These are phyloP conservation scores for Rhizophagus sp. DNA, from an alignment of 192 early-diverging fungal genomes.

Conservation along the genomic window DNA sequence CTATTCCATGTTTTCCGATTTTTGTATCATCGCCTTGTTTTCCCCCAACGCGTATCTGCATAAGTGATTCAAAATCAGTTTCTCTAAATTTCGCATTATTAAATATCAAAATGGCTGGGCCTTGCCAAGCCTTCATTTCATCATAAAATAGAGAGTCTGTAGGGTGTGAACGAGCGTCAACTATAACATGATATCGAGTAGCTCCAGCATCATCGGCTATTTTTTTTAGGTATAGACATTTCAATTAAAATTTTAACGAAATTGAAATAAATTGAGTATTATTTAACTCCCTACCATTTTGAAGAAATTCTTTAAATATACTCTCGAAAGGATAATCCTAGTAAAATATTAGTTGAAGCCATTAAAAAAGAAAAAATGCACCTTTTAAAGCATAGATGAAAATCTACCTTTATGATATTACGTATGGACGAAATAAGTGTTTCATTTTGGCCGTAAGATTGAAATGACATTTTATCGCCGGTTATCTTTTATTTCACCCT, in stretches of 20 bases:
- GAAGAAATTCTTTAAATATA: conserved; percentile 33
- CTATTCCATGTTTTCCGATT: conserved; percentile 9
- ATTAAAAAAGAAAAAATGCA: too few species aligned
- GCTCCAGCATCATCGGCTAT: conserved; percentile 31
- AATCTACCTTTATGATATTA: conserved; percentile 7
- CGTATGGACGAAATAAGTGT: conserved; percentile 13
- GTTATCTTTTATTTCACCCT: too few species aligned
- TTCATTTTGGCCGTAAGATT: conserved; percentile 9
- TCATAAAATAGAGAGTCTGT: background rate
- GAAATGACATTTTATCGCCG: too few species aligned
- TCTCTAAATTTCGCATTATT: conserved; percentile 30
- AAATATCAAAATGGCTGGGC: conserved; percentile 33
- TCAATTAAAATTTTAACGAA: too few species aligned
- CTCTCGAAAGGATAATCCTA: conserved; percentile 26
- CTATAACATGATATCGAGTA: conserved; percentile 11
- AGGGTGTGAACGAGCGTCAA: conserved; percentile 16
- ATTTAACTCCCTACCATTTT: conserved; percentile 7
- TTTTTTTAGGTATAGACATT: background rate
- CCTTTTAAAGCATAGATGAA: too few species aligned
- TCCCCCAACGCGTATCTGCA: conserved; percentile 32
- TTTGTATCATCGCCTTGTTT: background rate
- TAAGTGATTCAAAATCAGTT: conserved; percentile 23
- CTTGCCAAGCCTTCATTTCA: conserved; percentile 35
- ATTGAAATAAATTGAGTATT: too few species aligned
- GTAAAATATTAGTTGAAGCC: background rate